Evolutionary conservation across 371 early-diverging fungal species (phyloP).

Genomic region (Apophysomyces sp.): DNA sequence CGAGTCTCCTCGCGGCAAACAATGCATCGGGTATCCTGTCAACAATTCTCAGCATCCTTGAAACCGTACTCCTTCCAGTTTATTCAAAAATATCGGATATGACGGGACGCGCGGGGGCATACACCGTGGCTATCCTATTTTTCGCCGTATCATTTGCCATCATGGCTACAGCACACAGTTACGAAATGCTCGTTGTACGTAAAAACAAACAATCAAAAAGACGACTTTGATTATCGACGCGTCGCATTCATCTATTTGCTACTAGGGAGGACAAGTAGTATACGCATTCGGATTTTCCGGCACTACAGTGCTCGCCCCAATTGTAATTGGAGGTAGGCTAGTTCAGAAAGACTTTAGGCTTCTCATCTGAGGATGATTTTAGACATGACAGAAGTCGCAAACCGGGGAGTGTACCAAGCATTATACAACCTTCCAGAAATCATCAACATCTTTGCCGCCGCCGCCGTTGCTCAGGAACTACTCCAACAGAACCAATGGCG

Average conservation of each 20-base stretch:
- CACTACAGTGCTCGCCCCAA: slow-evolving; percentile 29
- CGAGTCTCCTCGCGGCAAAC: slow-evolving; percentile 9
- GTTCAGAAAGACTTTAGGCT: too few species aligned
- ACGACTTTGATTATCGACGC: neutral
- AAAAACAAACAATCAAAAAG: neutral
- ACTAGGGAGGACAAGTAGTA: slow-evolving; percentile 34
- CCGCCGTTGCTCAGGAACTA: slow-evolving; percentile 19
- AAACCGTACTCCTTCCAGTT: slow-evolving; percentile 22
- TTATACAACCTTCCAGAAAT: slow-evolving; percentile 41
- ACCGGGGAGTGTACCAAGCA: slow-evolving; percentile 22
- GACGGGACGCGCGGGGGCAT: slow-evolving; percentile 21
- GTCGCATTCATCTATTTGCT: neutral
- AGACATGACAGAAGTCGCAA: slow-evolving; percentile 24
- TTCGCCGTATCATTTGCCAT: slow-evolving; percentile 16
- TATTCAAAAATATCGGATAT: slow-evolving; percentile 31
- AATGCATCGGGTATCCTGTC: slow-evolving; percentile 11
- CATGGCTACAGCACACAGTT: slow-evolving; percentile 18
- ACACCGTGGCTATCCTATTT: slow-evolving; percentile 14
- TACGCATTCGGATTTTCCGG: slow-evolving; percentile 38
- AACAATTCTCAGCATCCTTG: slow-evolving; percentile 16
- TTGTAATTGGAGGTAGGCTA: slow-evolving; percentile 45
- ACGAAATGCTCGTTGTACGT: slow-evolving; percentile 22
- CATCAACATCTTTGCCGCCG: slow-evolving; percentile 29
- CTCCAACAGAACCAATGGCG: slow-evolving; percentile 13
- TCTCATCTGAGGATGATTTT: too few species aligned